Percentiles rank a stretch among this genome's conserved stretches.
Conservation (phyloP, 768 basidiomycete genomes). For the Calocybe gangraenosa region DNA sequence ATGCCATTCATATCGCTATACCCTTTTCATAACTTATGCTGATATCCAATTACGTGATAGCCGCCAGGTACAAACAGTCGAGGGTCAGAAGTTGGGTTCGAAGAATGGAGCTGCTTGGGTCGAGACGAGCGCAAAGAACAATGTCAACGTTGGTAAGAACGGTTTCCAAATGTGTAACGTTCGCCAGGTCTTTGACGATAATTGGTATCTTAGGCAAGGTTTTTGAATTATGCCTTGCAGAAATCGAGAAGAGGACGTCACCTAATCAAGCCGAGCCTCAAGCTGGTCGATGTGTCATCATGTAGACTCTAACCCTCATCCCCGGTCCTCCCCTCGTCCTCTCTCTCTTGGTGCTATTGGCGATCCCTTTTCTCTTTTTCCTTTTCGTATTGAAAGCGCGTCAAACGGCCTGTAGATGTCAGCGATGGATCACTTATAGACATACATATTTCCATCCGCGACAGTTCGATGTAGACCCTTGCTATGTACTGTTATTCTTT, state of each 20-base stretch:
- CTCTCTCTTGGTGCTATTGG: conserved; percentile 3
- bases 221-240: conserved; percentile 78
- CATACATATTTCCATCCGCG: not conserved
- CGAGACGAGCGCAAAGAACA: conserved; percentile 86
- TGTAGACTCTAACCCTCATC: conserved; percentile 25
- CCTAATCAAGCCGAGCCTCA: conserved; percentile 43
- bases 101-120: conserved; percentile 74
- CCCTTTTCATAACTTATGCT: conserved; percentile 18
- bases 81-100: conserved; percentile 73
- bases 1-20: conserved; percentile 23
- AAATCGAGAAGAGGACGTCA: conserved; percentile 73
- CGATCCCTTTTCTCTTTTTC: not conserved
- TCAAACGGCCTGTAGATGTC: conserved; percentile 4
- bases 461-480: not conserved
- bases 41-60: conserved; percentile 19
- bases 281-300: conserved; percentile 32
- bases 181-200: conserved; percentile 1
- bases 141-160: conserved; percentile 78
- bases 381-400: not conserved
- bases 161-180: not conserved
- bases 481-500: not conserved
- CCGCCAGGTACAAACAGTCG: conserved; percentile 72
- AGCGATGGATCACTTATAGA: not conserved
- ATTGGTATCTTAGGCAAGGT: conserved; percentile 55
- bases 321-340: not conserved